Base-by-base conservation (phyloP, 2,329 filamentous ascomycete genomes). In the Cytospora piceae region DNA sequence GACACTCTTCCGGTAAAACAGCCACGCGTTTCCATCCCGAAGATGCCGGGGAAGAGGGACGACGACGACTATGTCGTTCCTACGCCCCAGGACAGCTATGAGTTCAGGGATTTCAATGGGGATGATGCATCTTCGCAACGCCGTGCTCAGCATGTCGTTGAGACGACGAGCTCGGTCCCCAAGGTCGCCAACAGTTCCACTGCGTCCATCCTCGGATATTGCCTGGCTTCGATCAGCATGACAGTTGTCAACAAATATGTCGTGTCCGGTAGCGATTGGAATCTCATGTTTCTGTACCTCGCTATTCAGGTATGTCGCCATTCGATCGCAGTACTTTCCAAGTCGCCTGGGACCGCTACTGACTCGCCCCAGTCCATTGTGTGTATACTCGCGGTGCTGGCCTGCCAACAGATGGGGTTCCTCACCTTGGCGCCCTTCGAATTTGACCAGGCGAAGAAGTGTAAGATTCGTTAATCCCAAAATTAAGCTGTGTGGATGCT, bases 221-320 rank as follows among this genome's bases (percentile, higher is more conserved):
- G 95, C 79, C 83, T 91, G 73, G 92, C 94, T 61, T 97, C 93
- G 20, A 98, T 98, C 75, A 86, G 94, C 77, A 99, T 99, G 95
- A 99, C 95, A 7, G 91, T 97, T 20, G 95, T 96, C 77, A 99
- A 99, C 82, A 99, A 99, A 84, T 98, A 95, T 77, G 94, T 97
- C 68, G 87, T 99, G 57, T 97, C 93, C 8, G 95, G 94, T 66
- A 84, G 86, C 59, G 87, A 90, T 70, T 99, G 96, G 86, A 99
- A 98, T 80, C 81, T 99, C 73, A 97, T 96, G 80, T 97, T 98
- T 79, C 92, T 98, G 80, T 90, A 97, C 73, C 86, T 98, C 66
- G 90, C 87, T 68, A 86, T 98, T 68, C 94, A 98, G 88, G 94
- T 97, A 86, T 74, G 86, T 17, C 14, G 4, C 4, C 27, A 42